Conservation (phyloP, 202 grass and related monocot species). For the Carex arenaria region DNA sequence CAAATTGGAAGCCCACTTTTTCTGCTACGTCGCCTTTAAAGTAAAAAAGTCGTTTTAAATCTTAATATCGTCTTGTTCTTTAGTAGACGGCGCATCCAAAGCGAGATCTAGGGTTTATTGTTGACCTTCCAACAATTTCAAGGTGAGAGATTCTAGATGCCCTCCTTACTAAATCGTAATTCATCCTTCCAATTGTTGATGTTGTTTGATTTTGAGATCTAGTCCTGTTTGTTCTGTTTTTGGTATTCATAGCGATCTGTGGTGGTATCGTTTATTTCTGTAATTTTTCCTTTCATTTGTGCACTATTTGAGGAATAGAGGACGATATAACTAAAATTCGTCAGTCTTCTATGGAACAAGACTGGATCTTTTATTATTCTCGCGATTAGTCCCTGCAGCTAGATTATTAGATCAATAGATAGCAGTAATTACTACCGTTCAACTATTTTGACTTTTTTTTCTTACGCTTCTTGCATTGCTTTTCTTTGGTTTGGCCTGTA, state of each 20-base stretch:
- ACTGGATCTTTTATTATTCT: not conserved
- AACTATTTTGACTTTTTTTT: not conserved
- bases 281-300: not conserved
- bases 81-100: not conserved
- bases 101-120: constrained; percentile 14
- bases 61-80: not conserved
- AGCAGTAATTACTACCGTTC: not conserved
- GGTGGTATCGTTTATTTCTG: not conserved
- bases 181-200: not conserved
- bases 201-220: not conserved
- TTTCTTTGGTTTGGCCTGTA: not conserved
- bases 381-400: not conserved
- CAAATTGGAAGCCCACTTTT: not conserved
- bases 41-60: constrained; percentile 2
- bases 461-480: not conserved
- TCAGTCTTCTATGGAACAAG: not conserved
- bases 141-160: not conserved
- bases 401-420: not conserved
- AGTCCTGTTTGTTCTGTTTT: not conserved
- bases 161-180: not conserved
- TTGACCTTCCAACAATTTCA: not conserved
- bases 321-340: not conserved
- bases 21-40: not conserved
- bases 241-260: not conserved
- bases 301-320: not conserved